phyloP scores from a whole-genome alignment of 164 flowering plant species.

The Vitis riparia region DNA sequence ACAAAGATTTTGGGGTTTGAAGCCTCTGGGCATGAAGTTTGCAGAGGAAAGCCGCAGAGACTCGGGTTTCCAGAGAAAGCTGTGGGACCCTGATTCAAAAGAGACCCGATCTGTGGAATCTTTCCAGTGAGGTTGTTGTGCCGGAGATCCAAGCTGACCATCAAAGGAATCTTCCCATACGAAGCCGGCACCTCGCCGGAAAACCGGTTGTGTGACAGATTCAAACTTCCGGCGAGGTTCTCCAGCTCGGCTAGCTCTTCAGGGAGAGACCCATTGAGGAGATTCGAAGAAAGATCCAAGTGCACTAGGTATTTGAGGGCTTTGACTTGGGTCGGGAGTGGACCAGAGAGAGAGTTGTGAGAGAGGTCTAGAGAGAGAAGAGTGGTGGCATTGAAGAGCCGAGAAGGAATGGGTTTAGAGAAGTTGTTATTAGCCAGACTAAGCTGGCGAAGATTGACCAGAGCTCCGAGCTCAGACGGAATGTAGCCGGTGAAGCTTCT shows the following conservation, averaged over 20 bases:
- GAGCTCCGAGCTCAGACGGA: conserved; percentile 82
- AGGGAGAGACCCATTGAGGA: conserved; percentile 72
- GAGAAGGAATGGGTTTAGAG: conserved; percentile 54
- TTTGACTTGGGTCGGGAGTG: conserved; percentile 51
- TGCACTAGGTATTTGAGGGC: conserved; percentile 34
- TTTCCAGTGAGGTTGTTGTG: conserved; percentile 74
- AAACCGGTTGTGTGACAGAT: conserved; percentile 67
- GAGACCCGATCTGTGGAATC: conserved; percentile 73
- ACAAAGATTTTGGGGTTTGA: conserved; percentile 25
- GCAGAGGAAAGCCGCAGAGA: conserved; percentile 89
- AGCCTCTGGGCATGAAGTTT: conserved; percentile 49
- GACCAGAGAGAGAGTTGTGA: conserved; percentile 63
- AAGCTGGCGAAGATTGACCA: conserved; percentile 52
- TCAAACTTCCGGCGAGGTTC: conserved; percentile 58
- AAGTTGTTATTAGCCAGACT: conserved; percentile 58
- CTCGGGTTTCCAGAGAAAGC: conserved; percentile 82
- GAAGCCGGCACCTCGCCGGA: conserved; percentile 72
- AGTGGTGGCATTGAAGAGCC: conserved; percentile 54
- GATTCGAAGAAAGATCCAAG: conserved; percentile 75
- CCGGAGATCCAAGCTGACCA: conserved; percentile 71
- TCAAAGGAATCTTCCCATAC: conserved; percentile 63
- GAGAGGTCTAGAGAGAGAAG: conserved; percentile 68
- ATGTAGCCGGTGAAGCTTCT: conserved; percentile 70
- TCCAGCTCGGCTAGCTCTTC: conserved; percentile 39
- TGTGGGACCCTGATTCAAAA: conserved; percentile 91